Evolutionary conservation across 352 stramenopile genomes (phyloP), one percentile per base, ranked within the genome.

Genomic region (Phytophthora colocasiae): DNA sequence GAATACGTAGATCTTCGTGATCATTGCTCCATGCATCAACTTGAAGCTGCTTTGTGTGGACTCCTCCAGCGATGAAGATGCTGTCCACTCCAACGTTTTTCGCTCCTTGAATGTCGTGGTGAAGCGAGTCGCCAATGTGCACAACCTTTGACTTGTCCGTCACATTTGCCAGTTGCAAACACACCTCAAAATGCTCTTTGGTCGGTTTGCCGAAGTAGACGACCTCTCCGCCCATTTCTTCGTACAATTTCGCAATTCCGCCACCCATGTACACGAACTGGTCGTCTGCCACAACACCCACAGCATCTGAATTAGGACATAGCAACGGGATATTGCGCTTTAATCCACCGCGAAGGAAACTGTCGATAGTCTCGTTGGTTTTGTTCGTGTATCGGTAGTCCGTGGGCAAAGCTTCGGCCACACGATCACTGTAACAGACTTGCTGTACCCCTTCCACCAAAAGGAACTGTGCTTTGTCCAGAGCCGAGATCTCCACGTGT

Each of bases 221-320:
- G 19, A 91, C 83, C 26, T 67, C 45, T 9, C 90, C 91, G 31
- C 90, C 87, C 54, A 93, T 79, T 47, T 75, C 59, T 66, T 90
- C 77, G 64, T 97, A 97, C 53, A 75, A 54, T 47, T 92, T 73
- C 4, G 87, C 87, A 71, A 97, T 96, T 44, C 87, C 93, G 40
- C 73, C 77, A 61, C 89, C 89, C 54, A 71, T 69, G 66, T 87
- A 79, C 46, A 81, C 80, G 39, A 86, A 83, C 12, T 66, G 60
- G 47, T 87, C 81, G 58, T 88, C 78, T 4, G 74, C 73, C 43
- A 89, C 69, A 22, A 91, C 77, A 10, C 87, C 80, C 34, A 97
- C 69, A 27, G 93, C 85, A 67, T 97, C 91, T 24, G 91, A 87
- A 67, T 97, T 96, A 9, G 81, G 89, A 69, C 89, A 97, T 47